Evolutionary conservation across 805 yeast genomes (phyloP).

Genomic region (Kodamaea laetipori): DNA sequence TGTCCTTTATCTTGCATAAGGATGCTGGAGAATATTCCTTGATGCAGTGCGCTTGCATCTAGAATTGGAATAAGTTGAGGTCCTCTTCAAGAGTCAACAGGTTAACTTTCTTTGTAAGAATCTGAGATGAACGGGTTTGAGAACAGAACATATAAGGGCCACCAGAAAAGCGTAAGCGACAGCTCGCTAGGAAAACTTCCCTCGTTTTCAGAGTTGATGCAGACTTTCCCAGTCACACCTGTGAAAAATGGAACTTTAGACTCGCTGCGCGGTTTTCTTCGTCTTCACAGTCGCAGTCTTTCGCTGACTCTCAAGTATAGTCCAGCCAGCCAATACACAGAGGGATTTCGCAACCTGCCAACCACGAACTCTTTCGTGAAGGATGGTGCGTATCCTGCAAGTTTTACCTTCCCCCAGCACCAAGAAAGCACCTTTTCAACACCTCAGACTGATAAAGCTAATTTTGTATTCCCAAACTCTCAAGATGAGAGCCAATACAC

Average conservation of each 20-base stretch:
- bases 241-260: background rate
- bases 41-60: background rate
- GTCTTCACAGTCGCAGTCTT: background rate
- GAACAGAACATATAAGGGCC: background rate
- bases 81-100: background rate
- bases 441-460: no score
- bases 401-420: no score
- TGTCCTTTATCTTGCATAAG: background rate
- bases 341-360: no score
- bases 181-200: slow-evolving; percentile 3
- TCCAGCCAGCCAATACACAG: background rate
- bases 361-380: no score
- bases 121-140: background rate
- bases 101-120: slow-evolving; percentile 1
- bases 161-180: slow-evolving; percentile 2
- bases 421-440: no score
- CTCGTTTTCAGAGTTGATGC: slow-evolving; percentile 10
- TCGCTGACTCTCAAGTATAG: background rate
- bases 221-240: background rate
- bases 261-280: background rate
- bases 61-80: background rate
- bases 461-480: no score
- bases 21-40: background rate
- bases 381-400: no score
- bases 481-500: no score